Conservation (phyloP, 768 basidiomycete species). For the Lentinus brumalis region DNA sequence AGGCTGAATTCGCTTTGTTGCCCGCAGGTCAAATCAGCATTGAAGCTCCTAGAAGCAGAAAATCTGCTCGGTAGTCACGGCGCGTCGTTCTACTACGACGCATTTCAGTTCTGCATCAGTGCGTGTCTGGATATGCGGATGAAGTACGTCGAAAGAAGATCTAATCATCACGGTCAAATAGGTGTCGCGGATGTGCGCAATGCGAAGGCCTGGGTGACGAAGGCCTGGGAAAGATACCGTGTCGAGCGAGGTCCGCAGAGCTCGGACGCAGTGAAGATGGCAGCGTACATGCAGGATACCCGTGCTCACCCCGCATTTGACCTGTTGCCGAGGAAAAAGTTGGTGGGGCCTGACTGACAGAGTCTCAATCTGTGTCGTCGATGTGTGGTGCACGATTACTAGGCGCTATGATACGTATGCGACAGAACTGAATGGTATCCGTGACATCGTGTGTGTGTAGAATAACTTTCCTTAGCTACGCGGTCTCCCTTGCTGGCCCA, state of each 20-base stretch:
- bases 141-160: not conserved
- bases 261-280: slow-evolving; percentile 14
- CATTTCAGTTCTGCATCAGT: slow-evolving; percentile 28
- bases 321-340: slow-evolving; percentile 9
- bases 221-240: slow-evolving; percentile 11
- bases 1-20: not conserved
- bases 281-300: slow-evolving; percentile 18
- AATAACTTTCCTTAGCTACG: too few species aligned
- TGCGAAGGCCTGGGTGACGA: slow-evolving; percentile 14
- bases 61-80: slow-evolving; percentile 15
- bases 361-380: too few species aligned
- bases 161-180: not conserved
- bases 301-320: slow-evolving; percentile 20
- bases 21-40: slow-evolving; percentile 23
- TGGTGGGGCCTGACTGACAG: slow-evolving; percentile 16
- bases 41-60: slow-evolving; percentile 25
- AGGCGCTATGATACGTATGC: too few species aligned
- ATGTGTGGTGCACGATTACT: too few species aligned
- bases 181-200: slow-evolving; percentile 6
- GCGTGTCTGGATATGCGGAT: not conserved
- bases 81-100: slow-evolving; percentile 29
- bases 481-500: too few species aligned
- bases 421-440: too few species aligned
- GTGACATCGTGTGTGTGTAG: too few species aligned
- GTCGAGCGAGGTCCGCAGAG: slow-evolving; percentile 2